Evolutionary conservation across 495 filamentous ascomycete species (phyloP).

Genomic region (Recurvomyces mirabilis): DNA sequence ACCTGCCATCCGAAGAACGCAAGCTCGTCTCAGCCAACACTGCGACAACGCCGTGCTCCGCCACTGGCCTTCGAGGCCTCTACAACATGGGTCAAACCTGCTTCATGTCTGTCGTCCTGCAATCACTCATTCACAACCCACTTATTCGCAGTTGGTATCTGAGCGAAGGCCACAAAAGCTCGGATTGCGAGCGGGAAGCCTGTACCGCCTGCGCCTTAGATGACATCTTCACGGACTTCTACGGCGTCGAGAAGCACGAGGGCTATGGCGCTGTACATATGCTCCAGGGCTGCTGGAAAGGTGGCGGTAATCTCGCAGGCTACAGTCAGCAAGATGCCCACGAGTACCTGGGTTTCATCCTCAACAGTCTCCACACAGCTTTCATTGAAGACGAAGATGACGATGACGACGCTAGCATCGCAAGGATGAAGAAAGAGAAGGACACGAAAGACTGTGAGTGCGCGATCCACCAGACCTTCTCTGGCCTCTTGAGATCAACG

Average conservation of each 20-base stretch:
- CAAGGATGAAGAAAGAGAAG: conserved; percentile 1
- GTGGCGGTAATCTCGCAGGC: conserved; percentile 59
- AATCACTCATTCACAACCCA: conserved; percentile 80
- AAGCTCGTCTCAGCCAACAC: conserved; percentile 50
- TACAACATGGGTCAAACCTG: conserved; percentile 91
- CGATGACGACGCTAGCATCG: background rate
- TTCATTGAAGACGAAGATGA: conserved; percentile 35
- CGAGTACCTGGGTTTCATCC: conserved; percentile 87
- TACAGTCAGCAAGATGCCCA: conserved; percentile 91
- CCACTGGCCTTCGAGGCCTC: conserved; percentile 69
- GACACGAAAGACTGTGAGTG: conserved; percentile 58
- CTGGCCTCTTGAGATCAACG: conserved; percentile 73
- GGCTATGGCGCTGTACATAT: conserved; percentile 76
- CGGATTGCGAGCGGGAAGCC: conserved; percentile 52
- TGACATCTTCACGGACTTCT: conserved; percentile 85
- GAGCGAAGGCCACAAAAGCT: conserved; percentile 63
- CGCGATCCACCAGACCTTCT: conserved; percentile 81
- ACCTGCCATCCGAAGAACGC: conserved; percentile 48
- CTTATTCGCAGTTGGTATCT: conserved; percentile 78
- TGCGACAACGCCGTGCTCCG: conserved; percentile 52
- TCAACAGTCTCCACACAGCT: conserved; percentile 69
- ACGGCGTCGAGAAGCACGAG: conserved; percentile 65
- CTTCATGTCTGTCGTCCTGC: conserved; percentile 85
- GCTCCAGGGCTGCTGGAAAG: conserved; percentile 68
- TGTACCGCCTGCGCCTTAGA: conserved; percentile 83